A percentile compares a stretch with the other conserved stretches of the same genome.
Evolutionary conservation across 1,139 yeast genomes (phyloP).

Genomic region (Suhomyces panamericanus): DNA sequence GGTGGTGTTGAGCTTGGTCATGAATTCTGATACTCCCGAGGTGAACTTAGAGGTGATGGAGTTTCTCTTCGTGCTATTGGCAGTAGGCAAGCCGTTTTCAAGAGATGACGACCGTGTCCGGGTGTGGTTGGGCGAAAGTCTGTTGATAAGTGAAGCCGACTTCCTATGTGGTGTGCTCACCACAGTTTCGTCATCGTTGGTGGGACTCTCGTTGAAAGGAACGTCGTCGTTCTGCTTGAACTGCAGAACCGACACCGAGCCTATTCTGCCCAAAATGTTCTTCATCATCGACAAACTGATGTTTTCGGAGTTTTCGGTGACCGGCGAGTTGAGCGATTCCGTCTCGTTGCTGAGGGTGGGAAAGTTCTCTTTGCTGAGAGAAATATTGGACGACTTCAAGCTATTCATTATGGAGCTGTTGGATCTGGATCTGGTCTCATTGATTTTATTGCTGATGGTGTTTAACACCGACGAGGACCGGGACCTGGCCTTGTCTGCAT

Average conservation of each 20-base stretch:
- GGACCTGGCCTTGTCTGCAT: slow-evolving; percentile 27
- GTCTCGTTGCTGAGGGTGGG: slow-evolving; percentile 24
- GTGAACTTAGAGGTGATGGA: slow-evolving; percentile 44
- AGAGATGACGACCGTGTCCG: slow-evolving; percentile 43
- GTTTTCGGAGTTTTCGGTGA: slow-evolving; percentile 18
- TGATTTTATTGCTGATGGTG: slow-evolving; percentile 33
- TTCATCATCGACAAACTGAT: slow-evolving; percentile 33
- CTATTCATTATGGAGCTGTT: slow-evolving; percentile 29
- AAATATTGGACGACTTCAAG: slow-evolving; percentile 20
- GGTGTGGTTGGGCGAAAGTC: slow-evolving; percentile 36
- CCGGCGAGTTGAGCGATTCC: slow-evolving; percentile 17
- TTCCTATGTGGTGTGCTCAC: slow-evolving; percentile 21
- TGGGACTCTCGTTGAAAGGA: slow-evolving; percentile 4
- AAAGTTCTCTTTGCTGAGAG: slow-evolving; percentile 27
- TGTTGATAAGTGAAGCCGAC: slow-evolving; percentile 30
- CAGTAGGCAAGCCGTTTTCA: slow-evolving; percentile 18
- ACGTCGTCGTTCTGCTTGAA: slow-evolving; percentile 11
- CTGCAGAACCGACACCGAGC: slow-evolving; percentile 31
- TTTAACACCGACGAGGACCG: slow-evolving; percentile 44
- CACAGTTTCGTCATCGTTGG: slow-evolving; percentile 6
- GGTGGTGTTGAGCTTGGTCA: slow-evolving; percentile 40
- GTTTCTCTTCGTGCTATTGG: slow-evolving; percentile 24
- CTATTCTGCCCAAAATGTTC: slow-evolving; percentile 37
- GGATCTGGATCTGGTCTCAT: slow-evolving; percentile 38
- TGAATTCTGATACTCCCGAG: slow-evolving; percentile 43